Percentiles rank a stretch among this genome's conserved stretches.
These are phyloP conservation scores for Allium fistulosum DNA, from an alignment of 106 monocot genomes.

Conservation along the genomic window DNA sequence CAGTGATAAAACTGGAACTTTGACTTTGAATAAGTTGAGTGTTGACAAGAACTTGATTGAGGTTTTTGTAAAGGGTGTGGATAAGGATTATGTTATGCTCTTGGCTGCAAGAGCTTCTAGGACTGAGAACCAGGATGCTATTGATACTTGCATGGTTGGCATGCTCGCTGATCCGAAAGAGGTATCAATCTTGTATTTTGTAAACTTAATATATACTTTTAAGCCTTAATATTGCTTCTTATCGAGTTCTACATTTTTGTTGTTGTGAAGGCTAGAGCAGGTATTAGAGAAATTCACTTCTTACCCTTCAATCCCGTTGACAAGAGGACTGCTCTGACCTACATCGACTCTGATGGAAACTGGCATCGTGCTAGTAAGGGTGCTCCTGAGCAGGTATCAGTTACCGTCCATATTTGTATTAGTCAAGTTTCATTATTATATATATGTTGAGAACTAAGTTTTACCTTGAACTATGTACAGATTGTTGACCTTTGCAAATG, in stretches of 20 bases:
- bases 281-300: slow-evolving; percentile 69
- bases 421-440: neutral
- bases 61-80: slow-evolving; percentile 56
- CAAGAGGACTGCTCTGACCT: slow-evolving; percentile 81
- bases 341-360: slow-evolving; percentile 44
- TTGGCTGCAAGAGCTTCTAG: slow-evolving; percentile 72
- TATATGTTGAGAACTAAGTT: neutral
- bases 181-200: slow-evolving; percentile 16
- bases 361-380: slow-evolving; percentile 87
- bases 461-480: slow-evolving; percentile 5
- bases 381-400: slow-evolving; percentile 65
- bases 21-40: slow-evolving; percentile 75
- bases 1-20: slow-evolving; percentile 59
- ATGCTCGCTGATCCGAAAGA: slow-evolving; percentile 83
- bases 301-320: slow-evolving; percentile 91
- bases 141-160: slow-evolving; percentile 80
- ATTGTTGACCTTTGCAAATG: slow-evolving; percentile 52
- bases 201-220: neutral
- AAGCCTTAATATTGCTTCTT: neutral
- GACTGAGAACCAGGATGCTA: slow-evolving; percentile 79
- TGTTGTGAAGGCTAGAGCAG: slow-evolving; percentile 47
- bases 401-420: neutral
- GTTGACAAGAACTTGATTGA: slow-evolving; percentile 64
- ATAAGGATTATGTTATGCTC: slow-evolving; percentile 47
- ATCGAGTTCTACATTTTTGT: neutral